Base-by-base conservation (phyloP, 805 yeast species). In the Yamadazyma insecticola region DNA sequence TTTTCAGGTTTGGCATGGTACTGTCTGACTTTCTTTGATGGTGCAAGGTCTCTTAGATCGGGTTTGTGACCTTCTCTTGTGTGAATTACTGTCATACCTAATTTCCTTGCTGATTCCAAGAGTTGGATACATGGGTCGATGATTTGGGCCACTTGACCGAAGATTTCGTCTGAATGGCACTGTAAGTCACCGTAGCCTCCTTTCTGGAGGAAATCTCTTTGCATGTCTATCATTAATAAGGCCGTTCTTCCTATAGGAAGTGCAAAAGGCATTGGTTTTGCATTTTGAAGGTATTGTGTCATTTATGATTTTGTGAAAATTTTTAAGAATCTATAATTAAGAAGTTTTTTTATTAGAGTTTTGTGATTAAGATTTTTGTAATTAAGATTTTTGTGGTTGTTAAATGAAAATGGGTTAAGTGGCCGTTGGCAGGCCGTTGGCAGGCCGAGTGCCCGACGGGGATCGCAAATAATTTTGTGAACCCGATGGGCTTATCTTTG, bases 151-250 rank as follows among this genome's bases (percentile, higher is more conserved):
- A 37, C 38, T 21, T 29, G 15, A 11, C 18, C 10, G 24, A 36
- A 36, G 4, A 24, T 22, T 4, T 12, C 22, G 7, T 24, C 28
- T 3, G 35, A 26, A 10, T 35, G 29, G 19, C 36, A 33, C 16
- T 37, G 38, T 14, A 30, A 22, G 18, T 33, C 16, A 23, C 40
- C 40, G 24, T 30, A 37, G 3, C 38, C 41, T 12, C 38, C 37
- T 17, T 33, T 23, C 15, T 29, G 27, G n/a, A 37, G 19, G 18
- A 33, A 32, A 26, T 33, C 41, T 18, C 41, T 21, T 15, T 37
- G 38, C 36, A 37, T 33, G 16, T 33, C 37, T 10, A 33, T 36
- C 35, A 36, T 28, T 10, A 36, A 14, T 17, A 36, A 24, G 3
- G 39, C 39, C 5, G 33, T 28, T 14, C 28, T 23, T 15, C 30